These are phyloP conservation scores for Xylaria nigripes DNA, from an alignment of 495 filamentous ascomycete species.

Conservation along the genomic window DNA sequence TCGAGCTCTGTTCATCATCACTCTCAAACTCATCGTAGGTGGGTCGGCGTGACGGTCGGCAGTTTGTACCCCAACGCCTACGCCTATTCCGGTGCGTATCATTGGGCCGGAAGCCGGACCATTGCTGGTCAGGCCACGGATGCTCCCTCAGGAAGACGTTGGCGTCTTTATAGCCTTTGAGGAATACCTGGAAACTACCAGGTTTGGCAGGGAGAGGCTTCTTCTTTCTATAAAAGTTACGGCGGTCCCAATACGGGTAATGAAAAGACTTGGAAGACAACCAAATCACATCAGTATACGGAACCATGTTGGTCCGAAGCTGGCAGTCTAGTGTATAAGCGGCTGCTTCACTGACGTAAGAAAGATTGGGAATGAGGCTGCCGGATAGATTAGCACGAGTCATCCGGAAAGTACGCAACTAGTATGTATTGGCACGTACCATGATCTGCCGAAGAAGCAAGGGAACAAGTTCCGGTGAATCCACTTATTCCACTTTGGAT, in stretches of 20 bases:
- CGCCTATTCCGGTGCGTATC: constrained; percentile 64
- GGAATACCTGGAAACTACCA: constrained; percentile 94
- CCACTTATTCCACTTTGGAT: constrained; percentile 96
- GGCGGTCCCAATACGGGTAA: constrained; percentile 94
- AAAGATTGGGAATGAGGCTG: constrained; percentile 93
- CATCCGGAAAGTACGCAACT: neutral
- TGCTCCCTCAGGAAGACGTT: constrained; percentile 91
- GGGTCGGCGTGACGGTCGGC: constrained; percentile 58
- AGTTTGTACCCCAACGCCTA: constrained; percentile 72
- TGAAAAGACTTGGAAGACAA: constrained; percentile 95
- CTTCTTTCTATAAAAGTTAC: constrained; percentile 76
- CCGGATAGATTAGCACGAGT: constrained; percentile 4
- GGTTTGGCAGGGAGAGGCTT: constrained; percentile 86
- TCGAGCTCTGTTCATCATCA: constrained; percentile 36
- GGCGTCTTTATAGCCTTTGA: constrained; percentile 94
- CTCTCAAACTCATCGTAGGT: constrained; percentile 62
- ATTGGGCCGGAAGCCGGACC: constrained; percentile 63
- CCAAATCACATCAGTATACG: constrained; percentile 90
- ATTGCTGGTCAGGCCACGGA: constrained; percentile 94
- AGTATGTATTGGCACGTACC: constrained; percentile 35
- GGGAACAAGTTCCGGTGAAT: constrained; percentile 91
- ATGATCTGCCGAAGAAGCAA: constrained; percentile 92
- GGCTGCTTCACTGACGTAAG: constrained; percentile 95
- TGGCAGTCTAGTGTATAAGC: constrained; percentile 91
- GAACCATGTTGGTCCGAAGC: constrained; percentile 83